These are phyloP conservation scores for Eurotiales sp. DNA, from an alignment of 2,329 filamentous ascomycete genomes.

Conservation along the genomic window DNA sequence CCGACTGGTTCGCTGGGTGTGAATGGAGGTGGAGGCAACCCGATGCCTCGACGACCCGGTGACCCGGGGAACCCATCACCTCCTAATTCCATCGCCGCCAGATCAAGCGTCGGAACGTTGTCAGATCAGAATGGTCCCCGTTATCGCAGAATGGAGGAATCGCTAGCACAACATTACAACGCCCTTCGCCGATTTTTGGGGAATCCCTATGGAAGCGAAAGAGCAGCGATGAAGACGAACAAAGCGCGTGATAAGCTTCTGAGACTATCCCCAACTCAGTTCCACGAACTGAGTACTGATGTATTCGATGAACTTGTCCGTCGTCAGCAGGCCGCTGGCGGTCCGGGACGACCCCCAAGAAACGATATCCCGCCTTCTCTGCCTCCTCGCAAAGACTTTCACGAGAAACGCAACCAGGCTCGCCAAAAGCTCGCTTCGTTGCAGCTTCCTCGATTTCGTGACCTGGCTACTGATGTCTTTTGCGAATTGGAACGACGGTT, in stretches of 20 bases:
- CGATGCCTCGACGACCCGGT: conserved; percentile 24
- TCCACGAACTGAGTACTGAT: conserved; percentile 95
- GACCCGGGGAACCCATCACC: conserved; percentile 64
- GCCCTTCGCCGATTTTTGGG: conserved; percentile 74
- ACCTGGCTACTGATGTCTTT: conserved; percentile 92
- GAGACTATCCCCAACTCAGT: conserved; percentile 84
- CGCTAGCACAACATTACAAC: conserved; percentile 75
- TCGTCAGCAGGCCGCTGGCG: conserved; percentile 65
- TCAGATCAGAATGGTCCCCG: conserved; percentile 62
- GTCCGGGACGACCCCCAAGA: conserved; percentile 39
- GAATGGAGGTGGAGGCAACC: no score
- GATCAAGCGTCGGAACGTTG: conserved; percentile 74
- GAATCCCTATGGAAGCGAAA: conserved; percentile 68
- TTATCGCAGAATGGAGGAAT: conserved; percentile 59
- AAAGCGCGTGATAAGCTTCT: conserved; percentile 92
- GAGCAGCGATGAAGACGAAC: conserved; percentile 70
- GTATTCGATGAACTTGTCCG: conserved; percentile 93
- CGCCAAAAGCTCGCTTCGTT: conserved; percentile 90
- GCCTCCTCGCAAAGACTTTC: conserved; percentile 81
- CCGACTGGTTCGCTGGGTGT: conserved; percentile 54
- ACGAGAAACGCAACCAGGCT: conserved; percentile 97
- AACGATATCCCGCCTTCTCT: conserved; percentile 65
- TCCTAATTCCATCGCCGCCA: conserved; percentile 72
- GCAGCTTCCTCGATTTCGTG: conserved; percentile 79
- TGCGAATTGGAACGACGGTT: conserved; percentile 90